These are phyloP conservation scores for Nakazawaea holstii DNA, from an alignment of 805 yeast species.

Conservation along the genomic window DNA sequence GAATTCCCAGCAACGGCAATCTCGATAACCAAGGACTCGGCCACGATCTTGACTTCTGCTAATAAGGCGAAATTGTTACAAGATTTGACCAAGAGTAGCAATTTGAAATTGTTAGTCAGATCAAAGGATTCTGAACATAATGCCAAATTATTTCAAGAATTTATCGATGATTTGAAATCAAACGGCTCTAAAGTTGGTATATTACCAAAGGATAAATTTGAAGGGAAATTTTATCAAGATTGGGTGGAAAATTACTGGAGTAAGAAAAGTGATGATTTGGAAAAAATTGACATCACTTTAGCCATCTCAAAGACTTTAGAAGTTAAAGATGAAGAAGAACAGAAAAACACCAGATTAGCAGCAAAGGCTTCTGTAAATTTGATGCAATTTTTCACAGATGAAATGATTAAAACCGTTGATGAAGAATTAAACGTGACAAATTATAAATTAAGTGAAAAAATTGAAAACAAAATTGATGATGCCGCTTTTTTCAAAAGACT, in stretches of 20 bases:
- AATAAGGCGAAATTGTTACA: slow-evolving; percentile 80
- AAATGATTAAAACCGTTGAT: slow-evolving; percentile 82
- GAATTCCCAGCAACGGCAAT: slow-evolving; percentile 92
- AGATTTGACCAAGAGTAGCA: slow-evolving; percentile 39
- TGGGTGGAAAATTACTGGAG: slow-evolving; percentile 49
- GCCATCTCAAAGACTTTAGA: slow-evolving; percentile 60
- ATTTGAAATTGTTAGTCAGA: slow-evolving; percentile 57
- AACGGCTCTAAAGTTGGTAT: slow-evolving; percentile 52
- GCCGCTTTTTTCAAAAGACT: slow-evolving; percentile 54
- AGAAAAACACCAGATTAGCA: slow-evolving; percentile 59
- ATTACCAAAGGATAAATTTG: slow-evolving; percentile 70
- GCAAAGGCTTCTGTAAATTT: slow-evolving; percentile 71
- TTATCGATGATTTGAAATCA: slow-evolving; percentile 40
- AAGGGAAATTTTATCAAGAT: slow-evolving; percentile 80
- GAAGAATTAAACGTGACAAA: slow-evolving; percentile 78
- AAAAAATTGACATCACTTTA: slow-evolving; percentile 45
- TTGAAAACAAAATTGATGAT: slow-evolving; percentile 81
- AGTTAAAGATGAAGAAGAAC: slow-evolving; percentile 75
- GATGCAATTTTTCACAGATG: slow-evolving; percentile 80
- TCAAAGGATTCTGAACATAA: slow-evolving; percentile 80
- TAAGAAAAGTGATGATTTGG: slow-evolving; percentile 29
- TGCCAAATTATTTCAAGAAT: slow-evolving; percentile 54
- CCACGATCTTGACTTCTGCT: slow-evolving; percentile 68
- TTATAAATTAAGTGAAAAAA: slow-evolving; percentile 61
- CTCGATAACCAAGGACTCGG: slow-evolving; percentile 52